A percentile compares a stretch with the other conserved stretches of the same genome.
Conservation (phyloP, 176 grass and related monocot genomes). For the Raddia distichophylla region DNA sequence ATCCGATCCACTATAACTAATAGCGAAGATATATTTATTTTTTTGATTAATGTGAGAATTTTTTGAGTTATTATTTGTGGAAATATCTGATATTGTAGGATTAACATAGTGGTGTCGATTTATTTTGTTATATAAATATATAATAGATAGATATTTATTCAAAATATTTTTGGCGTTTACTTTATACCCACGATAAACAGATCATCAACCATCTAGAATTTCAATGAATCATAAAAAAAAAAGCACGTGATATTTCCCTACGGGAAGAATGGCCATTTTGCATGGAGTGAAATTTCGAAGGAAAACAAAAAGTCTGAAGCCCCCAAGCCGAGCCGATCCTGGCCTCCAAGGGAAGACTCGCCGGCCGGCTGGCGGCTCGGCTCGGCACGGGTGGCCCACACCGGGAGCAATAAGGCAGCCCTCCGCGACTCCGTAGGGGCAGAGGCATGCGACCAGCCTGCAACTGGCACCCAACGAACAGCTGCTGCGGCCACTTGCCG, state of each 20-base stretch:
- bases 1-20: too few species aligned
- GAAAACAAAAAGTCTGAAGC: background rate
- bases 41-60: too few species aligned
- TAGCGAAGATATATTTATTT: too few species aligned
- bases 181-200: background rate
- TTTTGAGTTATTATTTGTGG: too few species aligned
- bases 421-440: constrained; percentile 32
- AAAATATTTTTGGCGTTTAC: too few species aligned
- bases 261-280: background rate
- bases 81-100: too few species aligned
- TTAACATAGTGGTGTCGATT: too few species aligned
- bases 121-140: too few species aligned
- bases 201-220: background rate
- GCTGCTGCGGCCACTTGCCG: constrained; percentile 32
- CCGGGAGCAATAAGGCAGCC: background rate
- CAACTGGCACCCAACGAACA: constrained; percentile 45
- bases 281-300: background rate
- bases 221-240: background rate
- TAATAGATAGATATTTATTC: too few species aligned
- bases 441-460: background rate
- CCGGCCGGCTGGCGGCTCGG: background rate
- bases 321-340: background rate
- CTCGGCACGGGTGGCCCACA: background rate
- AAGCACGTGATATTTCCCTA: background rate
- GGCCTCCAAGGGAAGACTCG: accelerated